Percentiles rank a stretch among this genome's conserved stretches.
Conservation (phyloP, 805 yeast genomes). For the Cyberlindnera nakhonratchasimensis region DNA sequence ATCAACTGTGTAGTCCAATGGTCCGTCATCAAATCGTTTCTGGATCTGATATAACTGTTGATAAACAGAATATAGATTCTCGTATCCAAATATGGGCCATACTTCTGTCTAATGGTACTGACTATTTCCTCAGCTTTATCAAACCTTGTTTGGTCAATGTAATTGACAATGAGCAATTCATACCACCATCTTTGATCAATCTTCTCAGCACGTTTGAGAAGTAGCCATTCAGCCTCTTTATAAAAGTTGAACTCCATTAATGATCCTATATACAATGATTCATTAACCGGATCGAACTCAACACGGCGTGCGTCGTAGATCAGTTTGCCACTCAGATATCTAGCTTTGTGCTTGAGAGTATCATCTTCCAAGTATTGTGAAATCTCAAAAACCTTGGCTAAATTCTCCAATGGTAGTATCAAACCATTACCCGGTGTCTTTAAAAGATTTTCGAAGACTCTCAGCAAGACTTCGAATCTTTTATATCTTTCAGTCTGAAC, state of each 20-base stretch:
- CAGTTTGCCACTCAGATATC: slow-evolving; percentile 38
- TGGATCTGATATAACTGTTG: slow-evolving; percentile 29
- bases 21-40: slow-evolving; percentile 28
- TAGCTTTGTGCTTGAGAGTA: slow-evolving; percentile 32
- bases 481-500: slow-evolving; percentile 11
- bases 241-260: slow-evolving; percentile 34
- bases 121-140: slow-evolving; percentile 37
- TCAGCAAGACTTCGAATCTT: slow-evolving; percentile 17
- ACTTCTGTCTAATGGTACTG: slow-evolving; percentile 24
- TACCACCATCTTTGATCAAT: slow-evolving; percentile 50
- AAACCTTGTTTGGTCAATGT: slow-evolving; percentile 33
- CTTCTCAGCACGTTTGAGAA: slow-evolving; percentile 29
- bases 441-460: slow-evolving; percentile 14
- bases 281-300: slow-evolving; percentile 49
- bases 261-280: slow-evolving; percentile 46
- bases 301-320: slow-evolving; percentile 40
- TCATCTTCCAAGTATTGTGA: slow-evolving; percentile 37
- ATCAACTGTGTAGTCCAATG: slow-evolving; percentile 32
- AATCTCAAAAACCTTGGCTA: slow-evolving; percentile 36
- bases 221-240: slow-evolving; percentile 37
- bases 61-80: slow-evolving; percentile 35
- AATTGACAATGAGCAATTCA: slow-evolving; percentile 44
- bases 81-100: slow-evolving; percentile 35
- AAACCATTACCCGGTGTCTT: slow-evolving; percentile 6
- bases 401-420: slow-evolving; percentile 33